Percentiles rank a stretch among this genome's conserved stretches.
These are phyloP conservation scores for Diatrype stigma DNA, from an alignment of 2,329 filamentous ascomycete species.

Conservation along the genomic window DNA sequence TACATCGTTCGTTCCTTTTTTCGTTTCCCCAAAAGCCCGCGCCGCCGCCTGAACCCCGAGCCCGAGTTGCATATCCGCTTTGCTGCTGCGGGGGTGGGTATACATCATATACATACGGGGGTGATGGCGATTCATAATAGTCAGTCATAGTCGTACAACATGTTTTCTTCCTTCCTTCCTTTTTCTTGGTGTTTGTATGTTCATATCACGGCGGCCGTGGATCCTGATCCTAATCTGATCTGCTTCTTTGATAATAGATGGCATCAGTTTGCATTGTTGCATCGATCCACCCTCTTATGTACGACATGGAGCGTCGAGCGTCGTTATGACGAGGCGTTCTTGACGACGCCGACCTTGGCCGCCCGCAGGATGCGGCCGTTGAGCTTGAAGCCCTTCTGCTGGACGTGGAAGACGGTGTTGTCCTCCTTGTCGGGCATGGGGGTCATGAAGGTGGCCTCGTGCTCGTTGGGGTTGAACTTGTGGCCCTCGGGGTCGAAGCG, in stretches of 20 bases:
- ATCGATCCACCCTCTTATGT: too few relatives aligned
- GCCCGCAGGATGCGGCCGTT: constrained; percentile 87
- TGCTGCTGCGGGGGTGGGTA: too few relatives aligned
- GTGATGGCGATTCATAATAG: too few relatives aligned
- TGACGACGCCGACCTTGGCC: constrained; percentile 94
- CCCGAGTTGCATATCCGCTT: too few relatives aligned
- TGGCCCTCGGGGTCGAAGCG: constrained; percentile 78
- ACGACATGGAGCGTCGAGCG: too few relatives aligned
- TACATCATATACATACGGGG: not conserved
- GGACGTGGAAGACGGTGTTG: constrained; percentile 83
- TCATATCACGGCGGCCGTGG: constrained; percentile 1
- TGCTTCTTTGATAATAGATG: too few relatives aligned
- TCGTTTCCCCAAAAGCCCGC: not conserved
- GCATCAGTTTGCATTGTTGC: too few relatives aligned
- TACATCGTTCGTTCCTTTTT: not conserved
- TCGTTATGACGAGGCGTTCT: constrained; percentile 50
- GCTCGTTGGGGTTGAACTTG: constrained; percentile 93
- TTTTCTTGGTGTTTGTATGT: not conserved
- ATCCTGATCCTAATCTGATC: too few relatives aligned
- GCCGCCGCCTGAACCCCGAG: too few relatives aligned
- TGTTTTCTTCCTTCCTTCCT: constrained; percentile 4
- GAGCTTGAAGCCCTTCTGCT: constrained; percentile 93
- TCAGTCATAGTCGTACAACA: not conserved
- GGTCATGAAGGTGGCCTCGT: constrained; percentile 95
- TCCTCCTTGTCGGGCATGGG: constrained; percentile 85